These are phyloP conservation scores for Carpinus fangiana DNA, from an alignment of 306 rosid species.

Conservation along the genomic window DNA sequence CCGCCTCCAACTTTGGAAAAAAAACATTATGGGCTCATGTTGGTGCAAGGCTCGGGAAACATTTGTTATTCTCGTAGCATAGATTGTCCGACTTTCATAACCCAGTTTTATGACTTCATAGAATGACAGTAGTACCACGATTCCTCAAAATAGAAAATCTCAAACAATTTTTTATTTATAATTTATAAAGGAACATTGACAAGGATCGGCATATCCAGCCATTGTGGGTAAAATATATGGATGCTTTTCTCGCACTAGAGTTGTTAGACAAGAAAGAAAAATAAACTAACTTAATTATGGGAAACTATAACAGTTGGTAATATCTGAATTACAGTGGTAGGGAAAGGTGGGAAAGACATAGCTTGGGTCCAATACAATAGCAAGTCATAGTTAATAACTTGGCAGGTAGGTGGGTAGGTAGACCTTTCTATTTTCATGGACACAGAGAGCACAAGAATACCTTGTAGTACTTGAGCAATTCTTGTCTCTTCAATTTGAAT, in stretches of 20 bases:
- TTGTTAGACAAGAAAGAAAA: not conserved
- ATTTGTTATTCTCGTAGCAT: too few relatives aligned
- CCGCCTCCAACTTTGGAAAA: not conserved
- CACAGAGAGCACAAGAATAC: conserved; percentile 30
- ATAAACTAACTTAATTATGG: not conserved
- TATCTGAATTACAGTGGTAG: conserved; percentile 3
- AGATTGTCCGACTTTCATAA: too few relatives aligned
- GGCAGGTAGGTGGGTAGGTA: not conserved
- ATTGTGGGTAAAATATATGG: not conserved
- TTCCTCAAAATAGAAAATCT: not conserved
- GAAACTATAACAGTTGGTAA: conserved; percentile 14
- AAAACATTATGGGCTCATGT: too few relatives aligned
- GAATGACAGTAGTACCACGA: not conserved
- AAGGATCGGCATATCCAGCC: not conserved
- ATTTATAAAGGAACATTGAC: not conserved
- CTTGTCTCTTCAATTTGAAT: conserved; percentile 88
- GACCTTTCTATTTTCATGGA: not conserved
- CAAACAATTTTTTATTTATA: not conserved
- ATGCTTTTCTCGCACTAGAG: not conserved
- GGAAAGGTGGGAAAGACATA: not conserved
- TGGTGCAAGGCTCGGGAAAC: too few relatives aligned
- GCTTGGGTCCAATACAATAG: not conserved
- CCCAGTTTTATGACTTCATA: too few relatives aligned
- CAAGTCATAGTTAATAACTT: not conserved
- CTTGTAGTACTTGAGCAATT: conserved; percentile 69